These are phyloP conservation scores for Aureobasidium sp. DNA, from an alignment of 2,329 filamentous ascomycete species.

Conservation along the genomic window DNA sequence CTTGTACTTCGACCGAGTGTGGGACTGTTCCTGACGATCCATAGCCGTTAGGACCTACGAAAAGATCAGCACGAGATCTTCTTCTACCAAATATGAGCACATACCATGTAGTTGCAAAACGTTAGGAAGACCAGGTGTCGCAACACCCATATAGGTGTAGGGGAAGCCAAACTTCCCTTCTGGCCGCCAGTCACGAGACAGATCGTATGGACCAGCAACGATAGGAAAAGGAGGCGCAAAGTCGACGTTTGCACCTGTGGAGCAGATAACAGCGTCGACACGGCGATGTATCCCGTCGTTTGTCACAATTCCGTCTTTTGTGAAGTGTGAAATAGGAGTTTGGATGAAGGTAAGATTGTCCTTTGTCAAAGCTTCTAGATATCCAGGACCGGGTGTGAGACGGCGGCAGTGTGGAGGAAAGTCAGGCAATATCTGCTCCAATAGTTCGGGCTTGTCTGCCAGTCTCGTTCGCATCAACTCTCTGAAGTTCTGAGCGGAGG, in stretches of 20 bases:
- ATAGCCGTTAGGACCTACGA: conserved; percentile 42
- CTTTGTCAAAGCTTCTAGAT: conserved; percentile 26
- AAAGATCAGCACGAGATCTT: not conserved
- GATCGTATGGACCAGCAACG: conserved; percentile 44
- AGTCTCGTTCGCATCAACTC: conserved; percentile 46
- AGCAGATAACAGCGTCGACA: conserved; percentile 57
- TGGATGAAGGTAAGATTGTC: conserved; percentile 44
- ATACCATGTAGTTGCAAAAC: conserved; percentile 53
- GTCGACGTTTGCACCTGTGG: conserved; percentile 24
- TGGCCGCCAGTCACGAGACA: conserved; percentile 49
- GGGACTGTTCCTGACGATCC: conserved; percentile 59
- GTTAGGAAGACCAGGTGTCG: conserved; percentile 59
- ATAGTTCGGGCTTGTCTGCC: conserved; percentile 39
- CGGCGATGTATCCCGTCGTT: conserved; percentile 48
- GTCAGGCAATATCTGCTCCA: conserved; percentile 30
- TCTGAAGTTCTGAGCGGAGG: conserved; percentile 11
- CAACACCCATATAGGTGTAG: conserved; percentile 58
- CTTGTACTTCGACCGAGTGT: conserved; percentile 57
- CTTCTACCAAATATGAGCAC: conserved; percentile 11
- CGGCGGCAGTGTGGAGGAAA: conserved; percentile 37
- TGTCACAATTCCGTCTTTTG: conserved; percentile 50
- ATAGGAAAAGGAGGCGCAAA: conserved; percentile 48
- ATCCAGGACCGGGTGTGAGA: conserved; percentile 40
- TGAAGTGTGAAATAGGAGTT: conserved; percentile 49
- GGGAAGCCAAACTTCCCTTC: conserved; percentile 53